Conservation (phyloP, 176 grass and related monocot species). For the Hyparrhenia diplandra region DNA sequence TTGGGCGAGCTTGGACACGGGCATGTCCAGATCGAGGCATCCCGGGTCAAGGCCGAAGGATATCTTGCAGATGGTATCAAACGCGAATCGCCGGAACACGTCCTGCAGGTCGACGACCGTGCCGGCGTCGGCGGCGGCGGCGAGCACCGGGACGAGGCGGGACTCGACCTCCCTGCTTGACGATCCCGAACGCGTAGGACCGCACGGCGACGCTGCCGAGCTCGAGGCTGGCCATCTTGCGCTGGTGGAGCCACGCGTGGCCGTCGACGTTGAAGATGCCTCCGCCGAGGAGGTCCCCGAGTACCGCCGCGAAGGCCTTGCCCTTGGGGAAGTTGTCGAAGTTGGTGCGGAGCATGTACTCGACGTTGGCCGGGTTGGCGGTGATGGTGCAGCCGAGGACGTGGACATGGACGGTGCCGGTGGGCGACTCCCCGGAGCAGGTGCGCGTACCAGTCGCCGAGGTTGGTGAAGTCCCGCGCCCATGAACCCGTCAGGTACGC, state of each 20-base stretch:
- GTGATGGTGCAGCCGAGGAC: too few species aligned
- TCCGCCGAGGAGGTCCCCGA: conserved; percentile 71
- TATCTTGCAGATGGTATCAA: conserved; percentile 86
- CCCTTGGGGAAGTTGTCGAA: conserved; percentile 90
- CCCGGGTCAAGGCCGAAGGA: conserved; percentile 67
- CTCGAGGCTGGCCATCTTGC: conserved; percentile 82
- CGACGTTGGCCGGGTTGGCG: conserved; percentile 58
- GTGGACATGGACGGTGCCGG: too few species aligned
- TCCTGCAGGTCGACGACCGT: conserved; percentile 66
- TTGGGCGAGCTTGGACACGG: not conserved
- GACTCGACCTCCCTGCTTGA: conserved; percentile 34
- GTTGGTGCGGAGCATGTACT: conserved; percentile 68
- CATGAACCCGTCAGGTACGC: conserved; percentile 65
- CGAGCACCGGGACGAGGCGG: conserved; percentile 50
- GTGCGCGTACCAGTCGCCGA: conserved; percentile 79
- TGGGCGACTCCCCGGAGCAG: conserved; percentile 46
- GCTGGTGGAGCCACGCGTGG: conserved; percentile 54
- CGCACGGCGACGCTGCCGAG: conserved; percentile 65
- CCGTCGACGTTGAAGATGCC: conserved; percentile 93
- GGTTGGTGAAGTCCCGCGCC: conserved; percentile 53
- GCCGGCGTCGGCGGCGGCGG: conserved; percentile 21
- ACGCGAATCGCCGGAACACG: conserved; percentile 67
- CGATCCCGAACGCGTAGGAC: conserved; percentile 57
- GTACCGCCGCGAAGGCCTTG: conserved; percentile 43
- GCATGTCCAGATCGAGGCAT: conserved; percentile 36